Conservation (phyloP, 176 grass and related monocot genomes). For the Oryza nivara region DNA sequence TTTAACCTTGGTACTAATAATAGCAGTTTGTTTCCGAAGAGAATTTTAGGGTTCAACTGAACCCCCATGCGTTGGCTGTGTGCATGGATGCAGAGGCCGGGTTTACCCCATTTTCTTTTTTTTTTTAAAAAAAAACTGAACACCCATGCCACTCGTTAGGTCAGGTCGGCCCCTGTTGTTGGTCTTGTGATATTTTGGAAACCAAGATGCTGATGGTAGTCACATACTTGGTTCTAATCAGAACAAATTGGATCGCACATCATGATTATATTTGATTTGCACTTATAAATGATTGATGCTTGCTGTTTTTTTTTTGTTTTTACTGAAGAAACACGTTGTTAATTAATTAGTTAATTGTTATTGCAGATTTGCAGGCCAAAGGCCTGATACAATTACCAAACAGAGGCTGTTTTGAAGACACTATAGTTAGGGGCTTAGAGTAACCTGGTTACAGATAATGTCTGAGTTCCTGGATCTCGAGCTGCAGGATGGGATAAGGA, state of each 20-base stretch:
- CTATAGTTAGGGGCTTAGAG: background rate
- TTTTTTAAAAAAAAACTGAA: background rate
- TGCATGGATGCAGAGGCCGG: too few species aligned
- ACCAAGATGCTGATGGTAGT: background rate
- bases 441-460: slow-evolving; percentile 56
- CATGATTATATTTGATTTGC: background rate
- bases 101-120: too few species aligned
- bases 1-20: too few species aligned
- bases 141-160: background rate
- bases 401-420: slow-evolving; percentile 9
- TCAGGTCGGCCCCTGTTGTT: background rate
- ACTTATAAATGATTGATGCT: background rate
- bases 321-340: background rate
- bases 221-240: background rate
- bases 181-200: background rate
- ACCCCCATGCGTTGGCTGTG: background rate
- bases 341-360: slow-evolving; percentile 14
- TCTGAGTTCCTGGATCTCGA: slow-evolving; percentile 92
- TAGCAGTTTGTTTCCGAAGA: background rate
- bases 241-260: background rate
- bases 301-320: background rate
- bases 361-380: slow-evolving; percentile 27
- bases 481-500: slow-evolving; percentile 78
- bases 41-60: background rate
- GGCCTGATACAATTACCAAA: background rate